Conservation (phyloP, 768 basidiomycete species). For the Calvatia gigantea region DNA sequence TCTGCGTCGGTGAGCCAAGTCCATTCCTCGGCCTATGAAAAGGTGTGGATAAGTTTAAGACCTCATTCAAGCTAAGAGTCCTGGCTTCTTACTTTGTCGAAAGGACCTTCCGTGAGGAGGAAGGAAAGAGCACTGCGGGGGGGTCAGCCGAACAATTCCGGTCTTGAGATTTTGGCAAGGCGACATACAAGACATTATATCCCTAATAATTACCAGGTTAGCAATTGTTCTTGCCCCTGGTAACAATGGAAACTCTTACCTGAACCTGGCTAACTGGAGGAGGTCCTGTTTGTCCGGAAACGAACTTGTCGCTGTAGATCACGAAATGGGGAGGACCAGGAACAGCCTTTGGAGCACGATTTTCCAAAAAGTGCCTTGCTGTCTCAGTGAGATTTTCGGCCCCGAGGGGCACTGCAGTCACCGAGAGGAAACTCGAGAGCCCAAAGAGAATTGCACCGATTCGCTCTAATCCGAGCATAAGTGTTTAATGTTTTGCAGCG, state of each 20-base stretch:
- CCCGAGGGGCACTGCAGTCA: conserved; percentile 6
- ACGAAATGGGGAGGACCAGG: conserved; percentile 36
- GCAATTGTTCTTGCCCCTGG: background rate
- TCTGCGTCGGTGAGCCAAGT: conserved; percentile 39
- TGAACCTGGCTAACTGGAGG: conserved; percentile 3
- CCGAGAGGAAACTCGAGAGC: background rate
- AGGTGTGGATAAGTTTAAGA: background rate
- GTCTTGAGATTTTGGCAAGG: background rate
- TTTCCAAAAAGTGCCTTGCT: conserved; percentile 10
- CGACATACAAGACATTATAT: conserved; percentile 53
- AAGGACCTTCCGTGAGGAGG: conserved; percentile 51
- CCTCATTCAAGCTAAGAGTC: background rate
- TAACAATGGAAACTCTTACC: background rate
- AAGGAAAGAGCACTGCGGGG: conserved; percentile 42
- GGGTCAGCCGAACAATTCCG: no score
- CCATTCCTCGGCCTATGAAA: conserved; percentile 49
- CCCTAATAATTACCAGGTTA: conserved; percentile 31
- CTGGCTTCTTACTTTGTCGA: conserved; percentile 42
- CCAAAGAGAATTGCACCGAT: conserved; percentile 5
- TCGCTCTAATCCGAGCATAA: conserved; percentile 6
- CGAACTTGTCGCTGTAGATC: conserved; percentile 13
- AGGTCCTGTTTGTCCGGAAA: conserved; percentile 9
- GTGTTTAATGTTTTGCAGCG: background rate
- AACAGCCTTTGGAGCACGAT: conserved; percentile 12
- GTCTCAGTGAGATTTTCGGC: conserved; percentile 12